These are phyloP conservation scores for Psilocybe cyanescens DNA, from an alignment of 768 basidiomycete species.

Conservation along the genomic window DNA sequence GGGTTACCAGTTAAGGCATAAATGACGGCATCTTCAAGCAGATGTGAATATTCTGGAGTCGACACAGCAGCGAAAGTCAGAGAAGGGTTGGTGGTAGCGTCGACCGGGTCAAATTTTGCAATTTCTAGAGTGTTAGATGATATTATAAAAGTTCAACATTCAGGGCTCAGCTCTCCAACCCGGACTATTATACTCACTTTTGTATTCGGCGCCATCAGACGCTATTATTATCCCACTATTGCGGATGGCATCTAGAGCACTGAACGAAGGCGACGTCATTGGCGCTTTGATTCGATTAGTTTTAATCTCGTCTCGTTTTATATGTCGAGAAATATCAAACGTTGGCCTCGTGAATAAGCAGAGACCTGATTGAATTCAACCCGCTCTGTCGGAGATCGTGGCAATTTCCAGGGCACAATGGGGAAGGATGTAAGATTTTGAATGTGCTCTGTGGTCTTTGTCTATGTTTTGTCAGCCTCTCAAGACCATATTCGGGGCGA, in stretches of 20 bases:
- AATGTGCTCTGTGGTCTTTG: background rate
- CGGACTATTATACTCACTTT: slow-evolving; percentile 22
- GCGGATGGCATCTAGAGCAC: slow-evolving; percentile 31
- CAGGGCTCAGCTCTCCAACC: too few relatives aligned
- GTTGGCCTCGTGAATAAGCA: background rate
- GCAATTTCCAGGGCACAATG: background rate
- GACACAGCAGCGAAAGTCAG: slow-evolving; percentile 34
- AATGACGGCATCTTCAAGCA: slow-evolving; percentile 32
- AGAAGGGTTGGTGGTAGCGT: slow-evolving; percentile 42
- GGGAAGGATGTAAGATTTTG: background rate
- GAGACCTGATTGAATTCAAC: background rate
- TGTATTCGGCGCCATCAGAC: slow-evolving; percentile 39
- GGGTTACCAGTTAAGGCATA: slow-evolving; percentile 23
- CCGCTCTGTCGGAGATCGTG: background rate
- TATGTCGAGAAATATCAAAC: background rate
- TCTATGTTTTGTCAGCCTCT: background rate
- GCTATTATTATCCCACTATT: slow-evolving; percentile 33
- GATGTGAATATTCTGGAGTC: slow-evolving; percentile 35
- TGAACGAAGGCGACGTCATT: slow-evolving; percentile 3
- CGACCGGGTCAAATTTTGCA: slow-evolving; percentile 30
- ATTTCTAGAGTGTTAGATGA: slow-evolving; percentile 26
- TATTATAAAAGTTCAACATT: too few relatives aligned
- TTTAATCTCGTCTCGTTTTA: background rate
- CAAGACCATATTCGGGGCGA: background rate
- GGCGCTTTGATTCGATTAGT: background rate